Conservation (phyloP, 352 stramenopile genomes). For the Blastocystis sp. region DNA sequence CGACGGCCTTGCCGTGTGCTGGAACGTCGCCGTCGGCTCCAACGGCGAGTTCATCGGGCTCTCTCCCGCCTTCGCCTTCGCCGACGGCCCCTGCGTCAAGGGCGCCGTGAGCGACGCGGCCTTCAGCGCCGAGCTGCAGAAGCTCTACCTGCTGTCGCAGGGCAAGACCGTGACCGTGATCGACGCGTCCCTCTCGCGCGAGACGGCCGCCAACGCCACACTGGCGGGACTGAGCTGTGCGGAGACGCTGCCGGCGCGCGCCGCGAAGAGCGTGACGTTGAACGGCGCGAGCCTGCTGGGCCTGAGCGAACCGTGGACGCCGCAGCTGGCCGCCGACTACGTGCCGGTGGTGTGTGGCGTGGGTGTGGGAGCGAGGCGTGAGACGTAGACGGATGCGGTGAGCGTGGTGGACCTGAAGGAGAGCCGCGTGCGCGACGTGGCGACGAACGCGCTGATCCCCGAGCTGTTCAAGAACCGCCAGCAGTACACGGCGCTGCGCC, state of each 20-base stretch:
- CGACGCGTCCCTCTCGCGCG: neutral
- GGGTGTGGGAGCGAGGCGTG: neutral
- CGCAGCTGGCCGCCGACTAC: neutral
- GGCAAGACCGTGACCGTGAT: neutral
- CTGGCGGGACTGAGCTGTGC: neutral
- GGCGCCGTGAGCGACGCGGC: neutral
- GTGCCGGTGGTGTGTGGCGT: neutral
- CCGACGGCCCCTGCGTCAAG: neutral
- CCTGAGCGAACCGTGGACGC: neutral
- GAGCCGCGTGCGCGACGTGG: neutral
- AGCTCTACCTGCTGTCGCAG: neutral
- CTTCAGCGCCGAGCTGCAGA: neutral
- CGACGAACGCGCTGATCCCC: neutral
- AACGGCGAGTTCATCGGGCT: conserved; percentile 33
- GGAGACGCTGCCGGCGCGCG: neutral
- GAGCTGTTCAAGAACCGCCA: neutral
- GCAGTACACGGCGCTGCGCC: neutral
- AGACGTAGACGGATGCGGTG: neutral
- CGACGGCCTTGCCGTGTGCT: conserved; percentile 36
- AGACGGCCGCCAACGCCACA: neutral
- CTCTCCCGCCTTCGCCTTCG: conserved; percentile 17
- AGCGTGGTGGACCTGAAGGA: neutral
- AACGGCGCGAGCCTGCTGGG: neutral
- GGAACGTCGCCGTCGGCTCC: conserved; percentile 16
- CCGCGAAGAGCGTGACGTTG: conserved; percentile 9